phyloP scores from a whole-genome alignment of 495 filamentous ascomycete species.

The Tuber borchii region DNA sequence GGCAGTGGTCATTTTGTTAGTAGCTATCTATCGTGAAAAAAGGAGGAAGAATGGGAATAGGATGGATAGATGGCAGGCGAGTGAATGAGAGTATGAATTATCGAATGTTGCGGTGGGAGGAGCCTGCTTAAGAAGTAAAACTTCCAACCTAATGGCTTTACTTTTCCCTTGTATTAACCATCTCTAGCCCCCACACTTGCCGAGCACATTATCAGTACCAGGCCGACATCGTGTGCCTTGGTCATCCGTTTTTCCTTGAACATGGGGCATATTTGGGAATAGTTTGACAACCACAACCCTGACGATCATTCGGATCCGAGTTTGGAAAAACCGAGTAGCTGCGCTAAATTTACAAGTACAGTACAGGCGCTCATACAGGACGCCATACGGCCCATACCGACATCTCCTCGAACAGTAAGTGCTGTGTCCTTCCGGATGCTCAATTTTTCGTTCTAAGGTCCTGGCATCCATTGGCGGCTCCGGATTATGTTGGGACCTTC shows the following conservation, averaged over 20 bases:
- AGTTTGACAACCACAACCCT: not conserved
- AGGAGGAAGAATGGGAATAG: not conserved
- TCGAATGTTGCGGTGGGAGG: not conserved
- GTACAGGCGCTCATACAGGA: not conserved
- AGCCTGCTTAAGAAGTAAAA: not conserved
- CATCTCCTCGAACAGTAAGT: not conserved
- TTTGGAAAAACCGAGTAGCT: not conserved
- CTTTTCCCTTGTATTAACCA: not conserved
- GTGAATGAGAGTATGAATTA: not conserved
- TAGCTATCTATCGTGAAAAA: not conserved
- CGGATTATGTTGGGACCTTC: not conserved
- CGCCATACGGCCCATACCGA: not conserved
- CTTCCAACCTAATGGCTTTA: not conserved
- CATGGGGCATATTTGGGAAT: not conserved
- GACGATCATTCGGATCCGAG: conserved; percentile 2
- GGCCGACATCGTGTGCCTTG: not conserved
- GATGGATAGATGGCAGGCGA: not conserved
- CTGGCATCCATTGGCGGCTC: not conserved
- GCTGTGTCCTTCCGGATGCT: not conserved
- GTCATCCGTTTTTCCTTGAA: not conserved
- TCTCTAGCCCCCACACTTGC: not conserved
- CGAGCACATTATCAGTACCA: not conserved
- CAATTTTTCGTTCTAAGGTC: not conserved
- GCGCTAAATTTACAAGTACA: not conserved
- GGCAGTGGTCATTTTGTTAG: conserved; percentile 4